Conservation (phyloP, 192 early-diverging fungal species). For the Coemansia asiatica region DNA sequence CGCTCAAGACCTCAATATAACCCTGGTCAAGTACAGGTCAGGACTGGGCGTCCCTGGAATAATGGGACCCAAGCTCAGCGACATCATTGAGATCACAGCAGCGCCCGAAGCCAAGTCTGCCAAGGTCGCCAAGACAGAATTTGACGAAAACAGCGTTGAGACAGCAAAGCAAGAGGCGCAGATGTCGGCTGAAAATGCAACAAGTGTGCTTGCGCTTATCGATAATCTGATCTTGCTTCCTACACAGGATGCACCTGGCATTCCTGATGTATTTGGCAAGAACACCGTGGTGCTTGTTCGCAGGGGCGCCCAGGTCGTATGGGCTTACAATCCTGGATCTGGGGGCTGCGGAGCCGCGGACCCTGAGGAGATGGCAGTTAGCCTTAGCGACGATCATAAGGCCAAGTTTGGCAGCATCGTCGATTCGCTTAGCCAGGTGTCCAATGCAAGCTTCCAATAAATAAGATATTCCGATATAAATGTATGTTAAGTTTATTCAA, state of each 20-base stretch:
- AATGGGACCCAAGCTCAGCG: slow-evolving; percentile 32
- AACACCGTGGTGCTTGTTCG: slow-evolving; percentile 41
- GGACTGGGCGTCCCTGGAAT: slow-evolving; percentile 43
- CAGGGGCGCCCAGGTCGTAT: slow-evolving; percentile 23
- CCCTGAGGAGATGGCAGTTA: slow-evolving; percentile 4
- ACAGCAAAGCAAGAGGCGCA: slow-evolving; percentile 13
- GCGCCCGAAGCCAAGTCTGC: slow-evolving; percentile 12
- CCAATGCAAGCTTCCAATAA: slow-evolving; percentile 1
- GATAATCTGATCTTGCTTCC: slow-evolving; percentile 21
- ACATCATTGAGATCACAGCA: slow-evolving; percentile 27
- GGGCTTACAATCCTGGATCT: slow-evolving; percentile 30
- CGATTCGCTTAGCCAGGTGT: slow-evolving; percentile 16
- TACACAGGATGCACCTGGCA: slow-evolving; percentile 8
- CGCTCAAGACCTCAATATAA: slow-evolving; percentile 20
- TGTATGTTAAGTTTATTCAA: too few relatives aligned
- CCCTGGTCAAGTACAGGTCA: slow-evolving; percentile 39
- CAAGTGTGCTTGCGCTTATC: slow-evolving; percentile 21
- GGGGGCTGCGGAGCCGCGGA: slow-evolving; percentile 28
- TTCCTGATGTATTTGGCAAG: slow-evolving; percentile 41
- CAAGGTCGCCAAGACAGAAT: slow-evolving; percentile 23
- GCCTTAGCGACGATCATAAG: slow-evolving; percentile 16
- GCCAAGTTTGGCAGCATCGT: slow-evolving; percentile 19
- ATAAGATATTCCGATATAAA: too few relatives aligned
- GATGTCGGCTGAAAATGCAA: slow-evolving; percentile 6
- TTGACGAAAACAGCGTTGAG: slow-evolving; percentile 20